Evolutionary conservation across 352 stramenopile genomes (phyloP).

Genomic region (Aphanomyces euteiches): DNA sequence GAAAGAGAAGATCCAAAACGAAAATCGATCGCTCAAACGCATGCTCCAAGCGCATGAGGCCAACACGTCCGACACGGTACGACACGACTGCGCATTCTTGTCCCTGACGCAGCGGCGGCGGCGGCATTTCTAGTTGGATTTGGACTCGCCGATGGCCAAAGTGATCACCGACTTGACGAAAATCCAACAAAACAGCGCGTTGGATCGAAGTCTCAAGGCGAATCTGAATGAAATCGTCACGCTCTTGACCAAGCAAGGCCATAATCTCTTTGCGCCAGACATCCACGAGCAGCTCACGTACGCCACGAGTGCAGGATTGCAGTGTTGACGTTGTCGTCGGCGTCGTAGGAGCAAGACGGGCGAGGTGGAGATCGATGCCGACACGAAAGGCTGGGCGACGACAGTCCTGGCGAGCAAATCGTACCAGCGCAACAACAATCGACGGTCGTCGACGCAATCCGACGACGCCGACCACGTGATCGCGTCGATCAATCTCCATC

Average conservation of each 20-base stretch:
- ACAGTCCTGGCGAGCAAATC: slow-evolving; percentile 75
- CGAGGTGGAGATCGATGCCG: slow-evolving; percentile 60
- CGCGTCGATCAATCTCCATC: slow-evolving; percentile 40
- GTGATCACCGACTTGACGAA: slow-evolving; percentile 73
- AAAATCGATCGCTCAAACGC: slow-evolving; percentile 80
- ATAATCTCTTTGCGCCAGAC: slow-evolving; percentile 75
- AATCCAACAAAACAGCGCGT: slow-evolving; percentile 52
- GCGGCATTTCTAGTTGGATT: slow-evolving; percentile 43
- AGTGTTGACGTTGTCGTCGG: not conserved
- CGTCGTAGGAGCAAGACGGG: slow-evolving; percentile 36
- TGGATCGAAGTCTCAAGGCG: slow-evolving; percentile 60
- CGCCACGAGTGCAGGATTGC: not conserved
- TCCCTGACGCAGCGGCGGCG: too few relatives aligned
- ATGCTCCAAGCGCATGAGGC: slow-evolving; percentile 64
- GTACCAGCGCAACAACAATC: slow-evolving; percentile 56
- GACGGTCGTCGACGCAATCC: slow-evolving; percentile 23
- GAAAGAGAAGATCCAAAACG: slow-evolving; percentile 78
- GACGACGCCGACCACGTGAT: slow-evolving; percentile 6
- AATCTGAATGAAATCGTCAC: slow-evolving; percentile 73
- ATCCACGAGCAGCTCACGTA: slow-evolving; percentile 79
- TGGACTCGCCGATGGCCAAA: slow-evolving; percentile 78
- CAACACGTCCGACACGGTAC: slow-evolving; percentile 39
- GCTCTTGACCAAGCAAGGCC: slow-evolving; percentile 70
- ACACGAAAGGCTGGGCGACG: slow-evolving; percentile 75
- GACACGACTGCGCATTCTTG: not conserved